These are phyloP conservation scores for Monosporascus sp. DNA, from an alignment of 2,329 filamentous ascomycete genomes.

Conservation along the genomic window DNA sequence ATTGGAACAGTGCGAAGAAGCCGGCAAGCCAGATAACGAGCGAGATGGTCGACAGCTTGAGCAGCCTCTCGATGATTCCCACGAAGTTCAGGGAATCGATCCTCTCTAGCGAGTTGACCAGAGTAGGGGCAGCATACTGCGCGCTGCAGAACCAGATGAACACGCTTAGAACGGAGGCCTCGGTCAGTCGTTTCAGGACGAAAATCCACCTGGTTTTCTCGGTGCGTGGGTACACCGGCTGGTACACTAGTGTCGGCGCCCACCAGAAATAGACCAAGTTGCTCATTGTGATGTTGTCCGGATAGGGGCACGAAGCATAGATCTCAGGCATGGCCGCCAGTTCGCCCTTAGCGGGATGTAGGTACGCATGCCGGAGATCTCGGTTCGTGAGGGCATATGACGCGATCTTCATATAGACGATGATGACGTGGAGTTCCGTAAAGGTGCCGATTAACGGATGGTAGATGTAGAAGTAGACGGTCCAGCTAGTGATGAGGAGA, in stretches of 20 bases:
- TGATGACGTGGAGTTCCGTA: constrained; percentile 84
- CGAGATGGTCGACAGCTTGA: constrained; percentile 94
- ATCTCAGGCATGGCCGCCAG: constrained; percentile 70
- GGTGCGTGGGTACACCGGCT: constrained; percentile 90
- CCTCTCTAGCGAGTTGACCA: constrained; percentile 85
- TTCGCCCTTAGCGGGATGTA: constrained; percentile 66
- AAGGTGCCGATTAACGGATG: constrained; percentile 91
- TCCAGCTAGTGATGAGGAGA: constrained; percentile 71
- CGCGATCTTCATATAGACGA: constrained; percentile 93
- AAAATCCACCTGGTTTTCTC: constrained; percentile 79
- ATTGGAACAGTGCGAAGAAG: constrained; percentile 96
- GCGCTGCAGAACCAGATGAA: constrained; percentile 95
- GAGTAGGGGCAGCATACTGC: constrained; percentile 87
- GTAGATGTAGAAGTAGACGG: constrained; percentile 87
- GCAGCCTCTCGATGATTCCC: constrained; percentile 79
- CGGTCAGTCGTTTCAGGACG: constrained; percentile 74
- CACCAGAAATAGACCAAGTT: constrained; percentile 97
- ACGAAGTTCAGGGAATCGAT: constrained; percentile 74
- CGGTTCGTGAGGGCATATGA: constrained; percentile 97
- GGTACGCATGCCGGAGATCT: constrained; percentile 83
- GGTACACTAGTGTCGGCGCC: constrained; percentile 93
- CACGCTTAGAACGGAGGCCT: constrained; percentile 71
- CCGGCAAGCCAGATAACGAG: constrained; percentile 95
- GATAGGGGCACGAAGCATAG: constrained; percentile 81
- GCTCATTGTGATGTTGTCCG: constrained; percentile 78